A percentile compares a stretch with the other conserved stretches of the same genome.
These are phyloP conservation scores for Zygoascus meyerae DNA, from an alignment of 1,139 yeast genomes.

Conservation along the genomic window DNA sequence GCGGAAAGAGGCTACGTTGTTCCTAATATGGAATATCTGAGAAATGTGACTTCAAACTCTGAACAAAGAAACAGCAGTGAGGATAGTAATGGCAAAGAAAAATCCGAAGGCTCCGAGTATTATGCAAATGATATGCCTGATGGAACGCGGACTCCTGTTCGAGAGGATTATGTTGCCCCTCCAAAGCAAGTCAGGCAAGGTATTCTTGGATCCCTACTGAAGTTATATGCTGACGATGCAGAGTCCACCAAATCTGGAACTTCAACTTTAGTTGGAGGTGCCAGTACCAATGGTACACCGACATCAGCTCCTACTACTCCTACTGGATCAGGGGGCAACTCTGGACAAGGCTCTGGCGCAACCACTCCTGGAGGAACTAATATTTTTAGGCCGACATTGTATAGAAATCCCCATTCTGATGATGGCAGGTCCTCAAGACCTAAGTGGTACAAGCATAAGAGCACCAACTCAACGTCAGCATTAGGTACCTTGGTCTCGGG, in stretches of 20 bases:
- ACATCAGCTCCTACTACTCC: slow-evolving; percentile 10
- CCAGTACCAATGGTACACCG: slow-evolving; percentile 13
- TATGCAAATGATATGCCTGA: slow-evolving; percentile 13
- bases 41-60: background rate
- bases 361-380: slow-evolving; percentile 5
- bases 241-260: slow-evolving; percentile 16
- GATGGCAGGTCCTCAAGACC: slow-evolving; percentile 13
- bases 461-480: slow-evolving; percentile 19
- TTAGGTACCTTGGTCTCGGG: slow-evolving; percentile 21
- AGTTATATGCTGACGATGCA: slow-evolving; percentile 49
- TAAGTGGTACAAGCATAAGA: slow-evolving; percentile 27
- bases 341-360: slow-evolving; percentile 4
- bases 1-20: slow-evolving; percentile 16
- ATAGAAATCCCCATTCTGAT: slow-evolving; percentile 10
- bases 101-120: background rate
- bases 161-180: slow-evolving; percentile 56
- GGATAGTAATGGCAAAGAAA: slow-evolving; percentile 10
- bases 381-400: slow-evolving; percentile 6
- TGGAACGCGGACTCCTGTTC: slow-evolving; percentile 21
- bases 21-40: slow-evolving; percentile 18
- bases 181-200: slow-evolving; percentile 77
- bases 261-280: slow-evolving; percentile 8
- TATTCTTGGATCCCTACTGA: slow-evolving; percentile 68
- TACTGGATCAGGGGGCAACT: slow-evolving; percentile 10
- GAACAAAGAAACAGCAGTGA: slow-evolving; percentile 7